phyloP scores from a whole-genome alignment of 2,329 filamentous ascomycete species.

The Berkeleyomyces rouxiae region DNA sequence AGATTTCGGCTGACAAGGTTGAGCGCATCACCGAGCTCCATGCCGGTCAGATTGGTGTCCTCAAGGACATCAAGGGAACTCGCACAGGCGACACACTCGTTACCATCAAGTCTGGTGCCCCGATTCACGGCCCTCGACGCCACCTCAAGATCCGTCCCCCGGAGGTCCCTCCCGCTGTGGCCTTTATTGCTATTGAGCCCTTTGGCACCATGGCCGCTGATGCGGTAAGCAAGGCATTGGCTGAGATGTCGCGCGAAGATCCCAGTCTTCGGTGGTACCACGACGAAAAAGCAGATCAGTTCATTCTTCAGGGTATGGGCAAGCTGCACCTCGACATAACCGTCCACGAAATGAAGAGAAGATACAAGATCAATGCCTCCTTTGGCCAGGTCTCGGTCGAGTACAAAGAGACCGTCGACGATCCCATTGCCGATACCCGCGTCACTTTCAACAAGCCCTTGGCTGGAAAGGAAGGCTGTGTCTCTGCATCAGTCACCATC shows the following conservation, averaged over 20 bases:
- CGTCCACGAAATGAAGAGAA: constrained; percentile 68
- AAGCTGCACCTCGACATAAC: constrained; percentile 91
- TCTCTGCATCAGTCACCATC: constrained; percentile 53
- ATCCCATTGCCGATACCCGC: constrained; percentile 37
- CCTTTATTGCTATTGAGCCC: constrained; percentile 85
- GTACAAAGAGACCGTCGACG: constrained; percentile 68
- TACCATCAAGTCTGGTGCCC: constrained; percentile 44
- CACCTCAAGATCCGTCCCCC: constrained; percentile 74
- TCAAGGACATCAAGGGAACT: constrained; percentile 78
- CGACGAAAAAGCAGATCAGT: constrained; percentile 83
- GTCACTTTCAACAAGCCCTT: constrained; percentile 62
- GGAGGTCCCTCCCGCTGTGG: constrained; percentile 79
- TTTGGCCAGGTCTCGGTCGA: constrained; percentile 92
- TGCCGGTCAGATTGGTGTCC: constrained; percentile 84
- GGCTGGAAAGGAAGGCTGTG: constrained; percentile 63
- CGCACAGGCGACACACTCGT: constrained; percentile 87
- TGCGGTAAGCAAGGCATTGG: constrained; percentile 57
- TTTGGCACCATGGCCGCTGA: constrained; percentile 65
- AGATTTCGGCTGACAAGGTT: constrained; percentile 78
- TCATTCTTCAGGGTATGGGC: constrained; percentile 88
- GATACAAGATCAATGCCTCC: constrained; percentile 62
- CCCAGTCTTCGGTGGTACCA: constrained; percentile 73
- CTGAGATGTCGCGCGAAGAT: constrained; percentile 73
- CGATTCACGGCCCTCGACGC: constrained; percentile 51
- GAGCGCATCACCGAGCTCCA: constrained; percentile 67